phyloP scores from a whole-genome alignment of 2,329 filamentous ascomycete genomes.

The Gaeumannomyces sp. region DNA sequence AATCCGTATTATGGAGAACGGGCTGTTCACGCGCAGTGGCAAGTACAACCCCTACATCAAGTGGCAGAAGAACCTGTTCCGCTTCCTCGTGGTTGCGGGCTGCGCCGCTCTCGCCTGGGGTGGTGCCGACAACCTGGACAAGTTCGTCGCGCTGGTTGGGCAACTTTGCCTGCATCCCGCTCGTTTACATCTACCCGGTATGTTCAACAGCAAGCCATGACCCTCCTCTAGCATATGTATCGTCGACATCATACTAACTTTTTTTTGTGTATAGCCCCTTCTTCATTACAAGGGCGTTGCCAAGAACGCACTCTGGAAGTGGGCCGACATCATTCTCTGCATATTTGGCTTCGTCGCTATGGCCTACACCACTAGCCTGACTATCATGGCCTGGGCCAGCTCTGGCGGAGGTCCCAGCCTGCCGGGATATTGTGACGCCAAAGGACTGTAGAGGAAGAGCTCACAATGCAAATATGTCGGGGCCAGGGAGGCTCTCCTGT shows the following conservation, averaged over 20 bases:
- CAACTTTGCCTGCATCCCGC: slow-evolving; percentile 93
- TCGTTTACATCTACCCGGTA: slow-evolving; percentile 97
- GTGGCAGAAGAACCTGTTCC: slow-evolving; percentile 98
- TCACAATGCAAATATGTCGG: not conserved
- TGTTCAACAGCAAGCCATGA: slow-evolving; percentile 33
- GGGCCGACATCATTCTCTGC: slow-evolving; percentile 68
- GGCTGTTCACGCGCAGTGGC: slow-evolving; percentile 85
- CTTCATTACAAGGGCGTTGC: slow-evolving; percentile 82
- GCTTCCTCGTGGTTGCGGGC: slow-evolving; percentile 83
- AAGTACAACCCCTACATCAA: slow-evolving; percentile 99
- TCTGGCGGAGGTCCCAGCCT: slow-evolving; percentile 35
- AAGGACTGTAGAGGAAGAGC: slow-evolving; percentile 10
- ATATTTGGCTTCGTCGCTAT: slow-evolving; percentile 82
- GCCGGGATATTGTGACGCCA: slow-evolving; percentile 50
- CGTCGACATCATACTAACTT: not conserved
- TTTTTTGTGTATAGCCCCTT: slow-evolving; percentile 61
- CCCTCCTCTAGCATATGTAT: slow-evolving; percentile 5
- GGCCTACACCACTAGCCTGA: slow-evolving; percentile 85
- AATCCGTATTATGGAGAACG: slow-evolving; percentile 93
- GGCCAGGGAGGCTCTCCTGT: not conserved
- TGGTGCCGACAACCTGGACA: slow-evolving; percentile 88
- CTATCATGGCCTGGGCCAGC: slow-evolving; percentile 77
- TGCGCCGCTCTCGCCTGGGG: slow-evolving; percentile 87
- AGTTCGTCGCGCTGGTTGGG: slow-evolving; percentile 95
- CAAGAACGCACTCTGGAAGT: slow-evolving; percentile 57